Conservation (phyloP, 495 filamentous ascomycete genomes). For the Aspergillus nidulans region DNA sequence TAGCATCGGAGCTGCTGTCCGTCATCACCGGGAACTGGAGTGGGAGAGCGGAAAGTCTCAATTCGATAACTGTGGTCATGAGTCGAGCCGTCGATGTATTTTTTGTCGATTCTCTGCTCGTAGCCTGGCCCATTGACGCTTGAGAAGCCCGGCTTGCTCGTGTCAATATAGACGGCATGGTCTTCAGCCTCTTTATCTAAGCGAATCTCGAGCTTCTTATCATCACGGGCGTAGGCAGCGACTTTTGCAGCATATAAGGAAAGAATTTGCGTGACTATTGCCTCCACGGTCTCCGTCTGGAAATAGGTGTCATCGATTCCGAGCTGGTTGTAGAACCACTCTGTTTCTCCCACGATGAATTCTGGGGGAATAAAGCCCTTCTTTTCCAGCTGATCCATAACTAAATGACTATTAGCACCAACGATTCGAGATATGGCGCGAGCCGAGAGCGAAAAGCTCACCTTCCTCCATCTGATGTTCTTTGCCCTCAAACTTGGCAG, state of each 20-base stretch:
- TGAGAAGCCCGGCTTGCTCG: constrained; percentile 79
- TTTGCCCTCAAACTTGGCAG: constrained; percentile 92
- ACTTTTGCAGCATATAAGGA: constrained; percentile 97
- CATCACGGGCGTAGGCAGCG: constrained; percentile 87
- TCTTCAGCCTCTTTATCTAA: constrained; percentile 92
- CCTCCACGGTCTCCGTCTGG: constrained; percentile 80
- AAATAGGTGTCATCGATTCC: constrained; percentile 99
- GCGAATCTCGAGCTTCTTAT: constrained; percentile 89
- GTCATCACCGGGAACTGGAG: constrained; percentile 62
- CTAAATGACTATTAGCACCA: constrained; percentile 25
- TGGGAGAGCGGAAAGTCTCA: constrained; percentile 88
- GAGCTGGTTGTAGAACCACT: constrained; percentile 96
- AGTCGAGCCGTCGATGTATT: constrained; percentile 76
- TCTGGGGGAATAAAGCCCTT: constrained; percentile 82
- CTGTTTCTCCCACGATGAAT: constrained; percentile 77
- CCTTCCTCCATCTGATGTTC: constrained; percentile 87
- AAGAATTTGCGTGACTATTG: constrained; percentile 88
- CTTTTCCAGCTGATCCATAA: constrained; percentile 69
- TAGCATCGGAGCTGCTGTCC: constrained; percentile 90
- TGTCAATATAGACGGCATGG: constrained; percentile 98
- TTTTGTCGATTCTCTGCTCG: constrained; percentile 88
- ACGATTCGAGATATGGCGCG: background rate
- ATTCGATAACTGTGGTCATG: constrained; percentile 75
- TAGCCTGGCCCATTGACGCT: constrained; percentile 75
- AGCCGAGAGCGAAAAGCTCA: constrained; percentile 34